A percentile compares a stretch with the other conserved stretches of the same genome.
Conservation (phyloP, 345 rosid genomes). For the Populus alba region DNA sequence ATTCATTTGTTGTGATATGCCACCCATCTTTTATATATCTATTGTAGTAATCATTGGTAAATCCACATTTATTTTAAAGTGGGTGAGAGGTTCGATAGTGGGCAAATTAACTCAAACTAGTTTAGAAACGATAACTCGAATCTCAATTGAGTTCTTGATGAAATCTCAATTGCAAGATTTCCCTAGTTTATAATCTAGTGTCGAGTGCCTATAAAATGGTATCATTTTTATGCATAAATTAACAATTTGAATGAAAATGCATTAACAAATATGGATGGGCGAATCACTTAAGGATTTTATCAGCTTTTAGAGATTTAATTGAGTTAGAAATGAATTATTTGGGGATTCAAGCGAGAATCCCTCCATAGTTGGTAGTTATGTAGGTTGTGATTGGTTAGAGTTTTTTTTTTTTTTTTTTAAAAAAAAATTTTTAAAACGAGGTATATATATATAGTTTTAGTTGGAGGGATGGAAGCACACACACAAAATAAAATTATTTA, state of each 20-base stretch:
- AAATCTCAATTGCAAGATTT: background rate
- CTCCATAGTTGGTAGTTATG: background rate
- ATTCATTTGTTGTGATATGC: background rate
- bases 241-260: background rate
- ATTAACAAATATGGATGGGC: background rate
- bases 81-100: background rate
- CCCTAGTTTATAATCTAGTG: background rate
- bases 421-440: too few species aligned
- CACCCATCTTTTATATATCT: background rate
- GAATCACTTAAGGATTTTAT: background rate
- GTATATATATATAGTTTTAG: too few species aligned
- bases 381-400: too few species aligned
- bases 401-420: too few species aligned
- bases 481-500: too few species aligned
- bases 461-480: too few species aligned
- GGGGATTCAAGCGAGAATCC: background rate
- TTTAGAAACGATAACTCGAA: background rate
- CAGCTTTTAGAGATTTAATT: background rate
- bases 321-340: background rate
- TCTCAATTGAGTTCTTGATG: background rate
- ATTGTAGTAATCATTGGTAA: background rate
- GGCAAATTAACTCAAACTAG: background rate
- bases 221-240: background rate
- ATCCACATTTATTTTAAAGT: background rate
- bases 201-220: background rate